These are phyloP conservation scores for Dactylellina cionopaga DNA, from an alignment of 2,329 filamentous ascomycete genomes.

Conservation along the genomic window DNA sequence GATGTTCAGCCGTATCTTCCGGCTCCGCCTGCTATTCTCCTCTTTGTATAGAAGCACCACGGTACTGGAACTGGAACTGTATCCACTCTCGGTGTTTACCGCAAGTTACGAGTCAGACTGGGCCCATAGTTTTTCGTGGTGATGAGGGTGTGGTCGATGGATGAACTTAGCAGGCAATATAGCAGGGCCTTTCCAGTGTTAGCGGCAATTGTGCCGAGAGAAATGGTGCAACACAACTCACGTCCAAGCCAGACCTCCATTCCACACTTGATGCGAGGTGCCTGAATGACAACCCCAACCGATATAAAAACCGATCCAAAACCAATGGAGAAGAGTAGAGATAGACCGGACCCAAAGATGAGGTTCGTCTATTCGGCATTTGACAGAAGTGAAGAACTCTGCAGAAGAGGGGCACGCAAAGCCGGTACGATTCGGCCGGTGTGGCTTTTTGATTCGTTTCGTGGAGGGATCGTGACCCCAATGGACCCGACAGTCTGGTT, in stretches of 20 bases:
- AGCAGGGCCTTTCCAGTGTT: conserved; percentile 6
- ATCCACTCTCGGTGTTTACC: conserved; percentile 31
- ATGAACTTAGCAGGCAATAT: background rate
- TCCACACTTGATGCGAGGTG: conserved; percentile 20
- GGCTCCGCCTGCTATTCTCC: background rate
- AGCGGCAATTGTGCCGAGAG: conserved; percentile 49
- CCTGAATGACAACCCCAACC: background rate
- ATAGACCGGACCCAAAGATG: conserved; percentile 2
- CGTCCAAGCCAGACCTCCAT: conserved; percentile 28
- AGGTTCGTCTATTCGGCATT: conserved; percentile 7
- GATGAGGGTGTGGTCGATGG: conserved; percentile 1
- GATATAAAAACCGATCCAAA: conserved; percentile 36
- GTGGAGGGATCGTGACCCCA: conserved; percentile 51
- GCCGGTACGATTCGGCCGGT: conserved; percentile 48
- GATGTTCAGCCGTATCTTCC: background rate
- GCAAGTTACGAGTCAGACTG: conserved; percentile 12
- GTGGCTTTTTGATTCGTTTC: conserved; percentile 52
- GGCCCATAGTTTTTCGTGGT: too few species aligned
- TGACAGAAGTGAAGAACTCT: conserved; percentile 12
- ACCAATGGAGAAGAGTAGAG: background rate
- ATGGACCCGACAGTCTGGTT: conserved; percentile 53
- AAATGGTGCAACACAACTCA: conserved; percentile 51
- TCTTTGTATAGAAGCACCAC: conserved; percentile 18
- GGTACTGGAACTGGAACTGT: conserved; percentile 37
- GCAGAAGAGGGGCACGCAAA: conserved; percentile 39